A percentile compares a stretch with the other conserved stretches of the same genome.
Conservation (phyloP, 345 rosid species). For the Bruguiera parviflora region DNA sequence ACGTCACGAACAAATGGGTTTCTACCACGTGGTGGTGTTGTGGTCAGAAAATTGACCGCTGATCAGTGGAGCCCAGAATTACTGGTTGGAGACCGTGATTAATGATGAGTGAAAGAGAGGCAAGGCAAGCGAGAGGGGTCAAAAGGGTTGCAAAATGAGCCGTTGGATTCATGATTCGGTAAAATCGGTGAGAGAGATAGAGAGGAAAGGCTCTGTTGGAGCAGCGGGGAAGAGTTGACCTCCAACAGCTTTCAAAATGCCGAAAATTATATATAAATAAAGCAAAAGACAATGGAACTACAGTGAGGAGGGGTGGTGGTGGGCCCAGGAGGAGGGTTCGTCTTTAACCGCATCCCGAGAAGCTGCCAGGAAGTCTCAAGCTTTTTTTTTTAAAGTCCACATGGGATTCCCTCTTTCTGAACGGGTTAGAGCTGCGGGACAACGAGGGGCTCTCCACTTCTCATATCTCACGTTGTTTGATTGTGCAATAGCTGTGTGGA, state of each 20-base stretch:
- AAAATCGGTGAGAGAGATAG: constrained; percentile 8
- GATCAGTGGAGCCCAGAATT: constrained; percentile 26
- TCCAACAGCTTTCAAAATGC: constrained; percentile 40
- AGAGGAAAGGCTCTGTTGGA: constrained; percentile 24
- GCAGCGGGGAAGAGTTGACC: constrained; percentile 63
- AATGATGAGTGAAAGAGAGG: constrained; percentile 6
- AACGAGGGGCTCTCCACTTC: too few species aligned
- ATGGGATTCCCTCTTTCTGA: constrained; percentile 30
- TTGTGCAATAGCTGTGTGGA: too few species aligned
- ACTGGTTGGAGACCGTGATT: constrained; percentile 34
- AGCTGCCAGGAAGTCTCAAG: constrained; percentile 39
- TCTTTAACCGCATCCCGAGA: constrained; percentile 43
- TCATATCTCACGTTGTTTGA: too few species aligned
- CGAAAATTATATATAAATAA: constrained; percentile 1
- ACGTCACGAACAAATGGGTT: constrained; percentile 9
- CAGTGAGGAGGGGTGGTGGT: neutral
- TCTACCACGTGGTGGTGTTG: constrained; percentile 29
- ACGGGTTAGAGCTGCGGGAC: too few species aligned
- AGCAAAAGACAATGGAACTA: neutral
- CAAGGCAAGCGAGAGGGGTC: constrained; percentile 24
- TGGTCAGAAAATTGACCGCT: constrained; percentile 36
- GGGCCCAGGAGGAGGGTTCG: constrained; percentile 10
- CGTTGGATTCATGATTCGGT: constrained; percentile 41
- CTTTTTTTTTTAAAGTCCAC: constrained; percentile 19
- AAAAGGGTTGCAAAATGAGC: constrained; percentile 30